These are phyloP conservation scores for Skeletonema grethae DNA, from an alignment of 108 stramenopile genomes.

Conservation along the genomic window DNA sequence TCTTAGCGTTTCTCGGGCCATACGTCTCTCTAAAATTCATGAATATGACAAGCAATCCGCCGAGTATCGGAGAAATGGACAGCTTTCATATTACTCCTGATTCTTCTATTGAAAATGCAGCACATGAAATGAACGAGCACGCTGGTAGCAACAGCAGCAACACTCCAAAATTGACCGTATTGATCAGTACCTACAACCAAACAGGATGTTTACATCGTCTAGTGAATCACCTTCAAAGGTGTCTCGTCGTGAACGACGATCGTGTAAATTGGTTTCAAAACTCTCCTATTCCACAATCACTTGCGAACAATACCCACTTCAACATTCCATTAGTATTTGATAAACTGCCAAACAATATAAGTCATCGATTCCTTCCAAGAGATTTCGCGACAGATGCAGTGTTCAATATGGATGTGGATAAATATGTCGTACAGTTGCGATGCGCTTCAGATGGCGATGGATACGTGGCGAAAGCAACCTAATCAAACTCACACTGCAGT, in stretches of 20 bases:
- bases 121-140: neutral
- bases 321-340: slow-evolving; percentile 2
- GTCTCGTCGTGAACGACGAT: neutral
- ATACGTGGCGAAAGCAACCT: neutral
- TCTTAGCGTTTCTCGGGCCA: neutral
- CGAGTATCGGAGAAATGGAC: neutral
- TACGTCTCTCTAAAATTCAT: neutral
- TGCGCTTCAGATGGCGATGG: neutral
- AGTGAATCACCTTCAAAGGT: neutral
- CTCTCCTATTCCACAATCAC: neutral
- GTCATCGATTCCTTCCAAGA: slow-evolving; percentile 4
- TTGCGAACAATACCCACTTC: neutral
- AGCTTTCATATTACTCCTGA: neutral
- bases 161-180: neutral
- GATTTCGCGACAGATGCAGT: neutral
- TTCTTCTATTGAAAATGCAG: neutral
- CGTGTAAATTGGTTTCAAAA: neutral
- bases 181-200: slow-evolving; percentile 4
- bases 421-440: neutral
- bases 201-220: neutral
- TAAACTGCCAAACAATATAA: neutral
- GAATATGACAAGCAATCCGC: neutral
- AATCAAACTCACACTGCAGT: slow-evolving; percentile 2
- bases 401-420: slow-evolving; percentile 4
- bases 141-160: neutral